A percentile compares a stretch with the other conserved stretches of the same genome.
These are phyloP conservation scores for Amaranthus tricolor DNA, from an alignment of 179 eudicot genomes.

Conservation along the genomic window DNA sequence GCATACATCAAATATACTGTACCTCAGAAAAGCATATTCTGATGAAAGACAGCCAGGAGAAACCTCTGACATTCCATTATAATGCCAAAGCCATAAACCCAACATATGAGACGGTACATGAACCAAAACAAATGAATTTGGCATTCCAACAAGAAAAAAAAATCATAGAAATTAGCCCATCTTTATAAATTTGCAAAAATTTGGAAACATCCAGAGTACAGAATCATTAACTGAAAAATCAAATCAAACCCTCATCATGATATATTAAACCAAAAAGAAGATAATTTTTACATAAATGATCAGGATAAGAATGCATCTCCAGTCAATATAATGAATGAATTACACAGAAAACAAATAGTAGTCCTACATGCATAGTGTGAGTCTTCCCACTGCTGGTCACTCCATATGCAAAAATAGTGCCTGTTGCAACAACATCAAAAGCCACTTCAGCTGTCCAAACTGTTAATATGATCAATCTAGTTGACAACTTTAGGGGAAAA, in stretches of 20 bases:
- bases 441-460: slow-evolving; percentile 4
- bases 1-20: slow-evolving; percentile 5
- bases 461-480: neutral
- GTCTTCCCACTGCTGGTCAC: slow-evolving; percentile 99
- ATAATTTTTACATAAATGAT: neutral
- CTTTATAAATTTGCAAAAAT: neutral
- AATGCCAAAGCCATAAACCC: neutral
- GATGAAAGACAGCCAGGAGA: neutral
- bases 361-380: slow-evolving; percentile 89
- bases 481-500: neutral
- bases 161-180: neutral
- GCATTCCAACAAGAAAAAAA: neutral
- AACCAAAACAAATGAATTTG: too few relatives aligned
- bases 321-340: neutral
- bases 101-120: too few relatives aligned
- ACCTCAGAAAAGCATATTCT: neutral
- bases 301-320: slow-evolving; percentile 16
- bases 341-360: slow-evolving; percentile 3
- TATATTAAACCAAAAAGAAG: neutral
- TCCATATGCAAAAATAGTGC: slow-evolving; percentile 96
- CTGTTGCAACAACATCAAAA: slow-evolving; percentile 36
- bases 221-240: neutral
- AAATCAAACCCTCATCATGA: neutral
- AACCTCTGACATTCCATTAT: slow-evolving; percentile 2
- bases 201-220: neutral